Percentiles rank a stretch among this genome's conserved stretches.
Conservation (phyloP, 1,284 basidiomycete genomes). For the Austropuccinia psidii region DNA sequence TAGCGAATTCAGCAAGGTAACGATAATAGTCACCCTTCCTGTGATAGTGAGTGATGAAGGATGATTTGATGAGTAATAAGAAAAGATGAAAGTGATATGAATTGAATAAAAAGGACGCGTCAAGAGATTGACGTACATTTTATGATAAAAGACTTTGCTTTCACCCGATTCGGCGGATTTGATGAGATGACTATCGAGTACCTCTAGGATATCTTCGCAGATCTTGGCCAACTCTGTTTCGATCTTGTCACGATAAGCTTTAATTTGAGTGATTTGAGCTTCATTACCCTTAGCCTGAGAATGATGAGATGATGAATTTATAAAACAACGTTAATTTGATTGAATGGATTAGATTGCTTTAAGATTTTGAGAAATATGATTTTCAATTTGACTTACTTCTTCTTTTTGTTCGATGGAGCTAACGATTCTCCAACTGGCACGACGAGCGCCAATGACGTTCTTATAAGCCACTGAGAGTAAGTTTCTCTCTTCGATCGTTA, state of each 20-base stretch:
- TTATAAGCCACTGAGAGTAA: slow-evolving; percentile 53
- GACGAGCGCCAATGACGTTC: slow-evolving; percentile 52
- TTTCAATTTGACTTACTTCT: slow-evolving; percentile 42
- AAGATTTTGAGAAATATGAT: neutral
- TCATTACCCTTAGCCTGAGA: slow-evolving; percentile 44
- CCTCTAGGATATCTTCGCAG: slow-evolving; percentile 46
- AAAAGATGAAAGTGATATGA: neutral
- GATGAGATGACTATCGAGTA: slow-evolving; percentile 47
- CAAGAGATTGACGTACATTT: slow-evolving; percentile 41
- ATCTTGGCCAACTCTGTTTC: slow-evolving; percentile 44
- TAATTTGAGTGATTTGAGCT: slow-evolving; percentile 44
- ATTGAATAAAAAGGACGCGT: neutral
- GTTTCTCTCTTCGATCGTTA: slow-evolving; percentile 52
- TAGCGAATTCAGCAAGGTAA: slow-evolving; percentile 53
- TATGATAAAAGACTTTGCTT: slow-evolving; percentile 47
- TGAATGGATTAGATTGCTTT: neutral
- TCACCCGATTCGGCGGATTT: slow-evolving; percentile 47
- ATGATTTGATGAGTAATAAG: neutral
- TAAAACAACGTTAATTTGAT: neutral
- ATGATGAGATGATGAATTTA: neutral
- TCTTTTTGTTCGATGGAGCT: slow-evolving; percentile 53
- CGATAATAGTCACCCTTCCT: slow-evolving; percentile 54
- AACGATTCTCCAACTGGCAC: slow-evolving; percentile 53
- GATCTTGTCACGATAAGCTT: slow-evolving; percentile 47
- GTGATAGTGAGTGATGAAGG: neutral